A percentile compares a stretch with the other conserved stretches of the same genome.
These are phyloP conservation scores for Sordaria brevicollis DNA, from an alignment of 495 filamentous ascomycete genomes.

Conservation along the genomic window DNA sequence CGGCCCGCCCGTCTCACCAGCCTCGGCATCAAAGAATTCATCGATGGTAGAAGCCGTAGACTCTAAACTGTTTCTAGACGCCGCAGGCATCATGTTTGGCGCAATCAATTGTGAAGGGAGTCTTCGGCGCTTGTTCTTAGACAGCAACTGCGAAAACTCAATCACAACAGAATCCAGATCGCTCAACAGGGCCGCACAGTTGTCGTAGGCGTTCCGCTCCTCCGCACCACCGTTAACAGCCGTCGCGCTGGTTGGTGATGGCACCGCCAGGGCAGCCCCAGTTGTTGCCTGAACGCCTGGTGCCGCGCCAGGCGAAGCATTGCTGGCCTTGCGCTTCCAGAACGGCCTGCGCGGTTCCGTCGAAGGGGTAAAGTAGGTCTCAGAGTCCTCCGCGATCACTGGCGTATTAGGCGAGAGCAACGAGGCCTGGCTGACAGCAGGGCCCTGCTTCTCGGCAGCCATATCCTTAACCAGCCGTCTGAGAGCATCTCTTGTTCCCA, in stretches of 20 bases:
- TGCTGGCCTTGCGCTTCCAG: slow-evolving; percentile 81
- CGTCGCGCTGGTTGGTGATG: slow-evolving; percentile 33
- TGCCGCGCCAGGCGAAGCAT: slow-evolving; percentile 26
- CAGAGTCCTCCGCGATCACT: slow-evolving; percentile 30
- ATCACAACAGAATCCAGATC: slow-evolving; percentile 74
- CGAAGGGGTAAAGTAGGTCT: slow-evolving; percentile 32
- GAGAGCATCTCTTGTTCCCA: slow-evolving; percentile 81
- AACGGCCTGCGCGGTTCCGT: slow-evolving; percentile 49
- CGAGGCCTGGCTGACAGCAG: slow-evolving; percentile 13
- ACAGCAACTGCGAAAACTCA: slow-evolving; percentile 68
- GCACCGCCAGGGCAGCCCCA: slow-evolving; percentile 50
- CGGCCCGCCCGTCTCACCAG: slow-evolving; percentile 49
- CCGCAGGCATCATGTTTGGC: slow-evolving; percentile 20
- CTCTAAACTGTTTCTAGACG: slow-evolving; percentile 68
- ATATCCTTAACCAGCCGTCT: slow-evolving; percentile 75
- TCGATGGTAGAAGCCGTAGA: slow-evolving; percentile 55
- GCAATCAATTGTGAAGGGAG: slow-evolving; percentile 30
- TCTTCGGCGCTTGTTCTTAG: slow-evolving; percentile 69
- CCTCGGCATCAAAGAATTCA: slow-evolving; percentile 91
- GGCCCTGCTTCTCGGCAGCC: slow-evolving; percentile 47
- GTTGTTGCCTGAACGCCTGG: slow-evolving; percentile 29
- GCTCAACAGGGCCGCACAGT: slow-evolving; percentile 66
- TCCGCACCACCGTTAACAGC: slow-evolving; percentile 33
- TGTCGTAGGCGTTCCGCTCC: slow-evolving; percentile 56
- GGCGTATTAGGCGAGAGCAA: slow-evolving; percentile 31